Evolutionary conservation across 371 early-diverging fungal genomes (phyloP).

Genomic region (Rhizopus stolonifer): DNA sequence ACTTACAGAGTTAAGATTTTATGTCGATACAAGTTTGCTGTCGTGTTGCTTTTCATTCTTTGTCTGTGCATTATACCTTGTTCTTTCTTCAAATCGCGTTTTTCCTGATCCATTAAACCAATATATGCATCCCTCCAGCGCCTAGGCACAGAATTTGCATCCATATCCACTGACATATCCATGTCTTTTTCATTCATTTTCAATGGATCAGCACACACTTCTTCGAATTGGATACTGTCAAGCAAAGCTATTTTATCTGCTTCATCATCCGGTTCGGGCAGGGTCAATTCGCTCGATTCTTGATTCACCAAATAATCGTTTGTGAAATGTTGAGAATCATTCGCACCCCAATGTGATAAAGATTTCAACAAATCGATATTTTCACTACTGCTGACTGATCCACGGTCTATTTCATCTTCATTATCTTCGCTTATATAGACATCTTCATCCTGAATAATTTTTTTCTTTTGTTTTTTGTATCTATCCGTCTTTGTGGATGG

Average conservation of each 20-base stretch:
- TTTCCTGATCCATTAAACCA: no score
- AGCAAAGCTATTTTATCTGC: no score
- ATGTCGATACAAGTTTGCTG: not conserved
- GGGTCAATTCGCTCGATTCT: no score
- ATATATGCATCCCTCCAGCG: no score
- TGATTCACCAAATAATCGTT: slow-evolving; percentile 4
- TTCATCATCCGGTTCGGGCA: no score
- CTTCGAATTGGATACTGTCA: no score
- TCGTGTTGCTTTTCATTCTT: not conserved
- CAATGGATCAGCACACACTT: no score
- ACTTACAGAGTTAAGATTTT: slow-evolving; percentile 4
- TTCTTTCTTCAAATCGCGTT: no score
- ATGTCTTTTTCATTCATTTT: no score
- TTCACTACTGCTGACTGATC: slow-evolving; percentile 23
- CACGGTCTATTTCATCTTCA: slow-evolving; percentile 11
- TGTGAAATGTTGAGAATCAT: not conserved
- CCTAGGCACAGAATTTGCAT: no score
- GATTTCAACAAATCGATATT: slow-evolving; percentile 13
- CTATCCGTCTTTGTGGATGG: not conserved
- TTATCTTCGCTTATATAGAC: slow-evolving; percentile 15
- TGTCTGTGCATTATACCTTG: no score
- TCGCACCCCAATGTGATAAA: slow-evolving; percentile 19
- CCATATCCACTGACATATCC: no score
- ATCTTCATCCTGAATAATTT: slow-evolving; percentile 12
- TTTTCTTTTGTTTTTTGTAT: slow-evolving; percentile 5